A percentile compares a stretch with the other conserved stretches of the same genome.
Conservation (phyloP, 139 green algal genomes). For the Pleodorina starrii region DNA sequence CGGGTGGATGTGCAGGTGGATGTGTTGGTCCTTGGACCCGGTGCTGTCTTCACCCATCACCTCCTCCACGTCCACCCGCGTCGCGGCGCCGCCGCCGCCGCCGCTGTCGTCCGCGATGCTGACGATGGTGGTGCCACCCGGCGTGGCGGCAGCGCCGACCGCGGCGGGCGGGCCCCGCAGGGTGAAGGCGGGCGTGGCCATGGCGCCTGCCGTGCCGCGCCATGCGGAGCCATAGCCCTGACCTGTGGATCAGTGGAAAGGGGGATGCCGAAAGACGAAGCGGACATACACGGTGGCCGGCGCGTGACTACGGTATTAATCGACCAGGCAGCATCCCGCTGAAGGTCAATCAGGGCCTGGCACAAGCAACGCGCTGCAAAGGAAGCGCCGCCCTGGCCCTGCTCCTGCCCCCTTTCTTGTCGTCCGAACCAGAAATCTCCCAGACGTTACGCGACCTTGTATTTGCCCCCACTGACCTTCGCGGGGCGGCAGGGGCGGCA, state of each 20-base stretch:
- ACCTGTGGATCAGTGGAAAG: no score
- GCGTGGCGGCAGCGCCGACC: neutral
- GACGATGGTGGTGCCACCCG: neutral
- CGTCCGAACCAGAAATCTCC: neutral
- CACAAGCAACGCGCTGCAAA: no score
- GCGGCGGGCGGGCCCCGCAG: neutral
- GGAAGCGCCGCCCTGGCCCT: no score
- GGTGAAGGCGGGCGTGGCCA: conserved; percentile 23
- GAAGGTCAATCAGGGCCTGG: no score
- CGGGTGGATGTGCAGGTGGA: conserved; percentile 50
- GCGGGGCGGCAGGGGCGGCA: neutral
- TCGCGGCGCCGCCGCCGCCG: neutral
- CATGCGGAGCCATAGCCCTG: no score
- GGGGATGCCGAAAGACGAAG: no score
- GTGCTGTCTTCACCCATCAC: neutral
- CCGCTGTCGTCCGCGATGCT: neutral
- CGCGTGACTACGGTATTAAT: no score
- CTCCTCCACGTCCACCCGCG: conserved; percentile 35
- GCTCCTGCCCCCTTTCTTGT: no score
- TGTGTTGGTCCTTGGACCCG: conserved; percentile 43
- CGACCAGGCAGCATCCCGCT: no score
- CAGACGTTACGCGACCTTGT: no score
- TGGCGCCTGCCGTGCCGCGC: neutral
- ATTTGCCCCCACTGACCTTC: neutral
- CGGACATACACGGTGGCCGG: no score